Base-by-base conservation (phyloP, 2,329 filamentous ascomycete species). In the Verticillium nonalfalfae region DNA sequence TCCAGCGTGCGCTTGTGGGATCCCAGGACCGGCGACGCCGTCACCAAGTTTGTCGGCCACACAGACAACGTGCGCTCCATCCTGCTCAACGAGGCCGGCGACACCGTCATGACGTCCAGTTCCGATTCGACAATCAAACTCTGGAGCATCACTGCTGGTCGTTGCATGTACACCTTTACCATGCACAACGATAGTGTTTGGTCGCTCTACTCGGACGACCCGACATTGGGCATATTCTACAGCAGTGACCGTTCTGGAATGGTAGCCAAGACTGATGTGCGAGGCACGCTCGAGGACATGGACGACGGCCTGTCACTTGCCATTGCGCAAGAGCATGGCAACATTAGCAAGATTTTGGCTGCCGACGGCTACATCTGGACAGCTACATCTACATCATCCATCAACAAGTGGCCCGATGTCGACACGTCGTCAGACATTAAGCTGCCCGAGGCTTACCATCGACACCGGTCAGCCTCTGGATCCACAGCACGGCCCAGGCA, bases 111-210 rank as follows among this genome's bases (percentile, higher is more conserved):
- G 81, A 97, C 94, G 0, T 93, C 92, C 14, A 97, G 93, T 68
- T 94, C 94, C 1, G 95, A 99, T 73, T 93, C 96, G 76, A 98
- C 95, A 0, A 89, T 99, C 78, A 99, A 99, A 78, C 87, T 98
- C 62, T 99, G 95, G 95, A 97, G 93, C 67, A 88, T 98, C 68
- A 95, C 91, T 11, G 94, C 93, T 26, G 95, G 95, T 60, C 85
- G 95, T 68, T 99, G 95, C 81, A 94, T 98, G 89, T 92, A 97
- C 75, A 99, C 95, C 0, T 84, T 99, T 68, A 97, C 93, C 60
- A 99, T 99, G 95, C 95, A 99, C 77, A 96, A 96, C 71, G 93
- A 97, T 71, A 97, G 93, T 72, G 91, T 99, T 26, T 99, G 95
- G 95, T 96, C 92, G 1, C 81, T 99, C 26, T 96, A 90, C 75